These are phyloP conservation scores for Tetratostichococcus sp. DNA, from an alignment of 139 green algal species.

Conservation along the genomic window DNA sequence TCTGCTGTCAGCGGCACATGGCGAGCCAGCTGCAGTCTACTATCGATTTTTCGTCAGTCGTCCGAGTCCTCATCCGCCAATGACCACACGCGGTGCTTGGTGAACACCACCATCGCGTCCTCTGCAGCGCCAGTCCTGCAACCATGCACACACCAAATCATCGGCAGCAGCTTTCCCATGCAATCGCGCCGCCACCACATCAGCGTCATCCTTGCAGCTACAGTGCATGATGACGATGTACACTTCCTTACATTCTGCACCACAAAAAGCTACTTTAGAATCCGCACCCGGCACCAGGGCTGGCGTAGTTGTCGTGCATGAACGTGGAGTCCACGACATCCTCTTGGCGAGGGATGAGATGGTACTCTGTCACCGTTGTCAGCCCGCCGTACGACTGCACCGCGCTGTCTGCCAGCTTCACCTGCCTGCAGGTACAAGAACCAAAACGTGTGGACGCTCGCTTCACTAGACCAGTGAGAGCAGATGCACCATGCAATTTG, in stretches of 20 bases:
- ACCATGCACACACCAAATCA: too few species aligned
- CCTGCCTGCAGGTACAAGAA: constrained; percentile 27
- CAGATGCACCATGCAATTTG: too few species aligned
- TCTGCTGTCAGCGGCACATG: too few species aligned
- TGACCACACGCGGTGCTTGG: constrained; percentile 37
- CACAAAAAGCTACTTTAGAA: too few species aligned
- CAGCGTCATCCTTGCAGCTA: too few species aligned
- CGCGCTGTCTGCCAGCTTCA: constrained; percentile 46
- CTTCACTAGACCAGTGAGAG: too few species aligned
- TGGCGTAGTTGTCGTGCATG: constrained; percentile 61
- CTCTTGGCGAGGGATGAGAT: constrained; percentile 61
- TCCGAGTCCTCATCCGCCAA: constrained; percentile 28
- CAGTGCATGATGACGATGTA: too few species aligned
- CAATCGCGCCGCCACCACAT: too few species aligned
- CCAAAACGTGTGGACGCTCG: too few species aligned
- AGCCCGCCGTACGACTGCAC: constrained; percentile 63
- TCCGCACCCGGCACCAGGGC: neutral
- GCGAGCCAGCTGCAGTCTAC: too few species aligned
- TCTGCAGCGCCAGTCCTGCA: constrained; percentile 7
- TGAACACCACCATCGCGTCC: constrained; percentile 48
- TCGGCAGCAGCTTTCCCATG: too few species aligned
- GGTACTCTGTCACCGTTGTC: constrained; percentile 78
- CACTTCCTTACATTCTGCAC: too few species aligned
- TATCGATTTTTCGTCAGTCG: neutral
- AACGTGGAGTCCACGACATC: constrained; percentile 25